Evolutionary conservation across 225 moss, liverwort and hornwort species (phyloP), one percentile per base, ranked within the genome.

Genomic region (Pleurozium schreberi): DNA sequence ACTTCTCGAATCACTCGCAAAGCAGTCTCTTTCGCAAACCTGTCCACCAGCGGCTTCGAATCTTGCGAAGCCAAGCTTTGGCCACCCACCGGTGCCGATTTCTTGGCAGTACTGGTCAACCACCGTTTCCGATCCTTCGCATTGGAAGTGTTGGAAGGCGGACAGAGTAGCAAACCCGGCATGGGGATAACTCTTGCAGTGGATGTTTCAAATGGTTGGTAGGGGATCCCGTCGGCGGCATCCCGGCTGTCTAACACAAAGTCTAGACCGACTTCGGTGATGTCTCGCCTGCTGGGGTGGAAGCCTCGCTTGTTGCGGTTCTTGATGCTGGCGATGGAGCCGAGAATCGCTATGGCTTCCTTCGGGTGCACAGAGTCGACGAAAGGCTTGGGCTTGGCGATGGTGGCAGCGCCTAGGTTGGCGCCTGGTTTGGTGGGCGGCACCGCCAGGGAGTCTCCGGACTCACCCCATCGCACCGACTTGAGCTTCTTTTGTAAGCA

Each of bases 401-500:
- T 14, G 64, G 59, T 14, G 58, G 47, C 7, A 26, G 38, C 3
- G 34, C 57, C 63, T 31, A 18, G 28, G 36, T 68, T 81, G 12
- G 34, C 9, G 66, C 47, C 60, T 36, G 9, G 28, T 36, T 43
- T 75, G 1, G 26, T 27, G 47, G 47, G 18, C 8, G 7, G 11
- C 21, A 43, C 77, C 43, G 62, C 78, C 57, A 63, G 10, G 15
- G 83, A 87, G 73, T 53, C 27, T 34, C 50, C 53, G 10, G 90
- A 81, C 58, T 90, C 90, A 18, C 90, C 84, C 43, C 90, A 81
- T 77, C 90, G 89, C 42, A 91, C 86, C 26, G 83, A 81, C 50
- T 83, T 92, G 6, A 93, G 82, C 85, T 90, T 93, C 92, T 90
- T 89, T 88, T 92, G 88, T 34, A 93, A 91, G 86, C 93, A 93